Evolutionary conservation across 805 yeast genomes (phyloP), one percentile per base, ranked within the genome.

Genomic region (Scheffersomyces spartinae): DNA sequence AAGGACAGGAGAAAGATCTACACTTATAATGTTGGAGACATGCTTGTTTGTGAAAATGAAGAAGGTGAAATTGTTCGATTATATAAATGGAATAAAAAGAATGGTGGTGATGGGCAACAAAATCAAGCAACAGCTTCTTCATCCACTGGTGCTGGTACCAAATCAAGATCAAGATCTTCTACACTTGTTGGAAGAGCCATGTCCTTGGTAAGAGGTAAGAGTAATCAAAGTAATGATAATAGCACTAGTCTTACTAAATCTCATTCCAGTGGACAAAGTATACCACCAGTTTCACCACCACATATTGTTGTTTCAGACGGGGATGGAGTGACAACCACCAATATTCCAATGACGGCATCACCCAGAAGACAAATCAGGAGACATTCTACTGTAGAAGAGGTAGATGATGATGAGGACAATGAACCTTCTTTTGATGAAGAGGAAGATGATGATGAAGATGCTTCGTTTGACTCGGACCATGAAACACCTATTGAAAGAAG

Each of bases 11-110:
- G 43, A 13, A 52, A 54, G 45, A 74, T 56, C 38, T 71, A 57
- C 50, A 97, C 95, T 1, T 88, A 75, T 49, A 80, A 78, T 49
- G 62, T 82, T 20, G 91, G 77, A 43, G 74, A 83, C 40, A 62
- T 74, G 31, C 68, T 91, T 28, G 64, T 84, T 31, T 77, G 91
- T 30, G 98, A 88, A 49, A 81, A 85, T 42, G 82, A 71, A 23
- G 94, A 86, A 8, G 98, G 97, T 35, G 97, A 88, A 39, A 71
- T 91, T 29, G 60, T 91, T 23, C 73, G 95, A 43, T 64, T 94
- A 27, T 88, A 85, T 52, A 68, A 60, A n/a, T n/a, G n/a, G n/a
- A n/a, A n/a, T n/a, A n/a, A n/a, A n/a, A n/a, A n/a, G n/a, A n/a
- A n/a, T n/a, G n/a, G n/a, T n/a, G n/a, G n/a, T n/a, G n/a, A n/a